These are phyloP conservation scores for Sanguinoderma infundibulare DNA, from an alignment of 1,284 basidiomycete species.

Conservation along the genomic window DNA sequence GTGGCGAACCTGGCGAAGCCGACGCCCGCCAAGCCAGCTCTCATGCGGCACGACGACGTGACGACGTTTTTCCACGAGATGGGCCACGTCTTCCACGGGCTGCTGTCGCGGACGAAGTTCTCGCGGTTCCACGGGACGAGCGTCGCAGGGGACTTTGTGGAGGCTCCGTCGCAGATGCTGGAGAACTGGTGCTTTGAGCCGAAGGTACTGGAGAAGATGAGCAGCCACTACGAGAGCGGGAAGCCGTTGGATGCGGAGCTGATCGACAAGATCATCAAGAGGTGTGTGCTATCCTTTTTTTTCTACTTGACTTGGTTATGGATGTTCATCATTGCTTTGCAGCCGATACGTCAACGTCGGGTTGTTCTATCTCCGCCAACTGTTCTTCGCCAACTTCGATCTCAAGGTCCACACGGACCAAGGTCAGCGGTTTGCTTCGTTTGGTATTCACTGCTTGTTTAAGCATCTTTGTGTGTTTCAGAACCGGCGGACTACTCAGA, in stretches of 20 bases:
- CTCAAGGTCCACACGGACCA: slow-evolving; percentile 76
- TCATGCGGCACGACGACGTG: slow-evolving; percentile 83
- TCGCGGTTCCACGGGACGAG: slow-evolving; percentile 81
- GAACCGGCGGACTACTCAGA: slow-evolving; percentile 69
- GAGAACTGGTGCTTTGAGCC: slow-evolving; percentile 93
- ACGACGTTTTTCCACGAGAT: slow-evolving; percentile 85
- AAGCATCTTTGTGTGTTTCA: slow-evolving; percentile 30
- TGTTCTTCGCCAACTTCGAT: slow-evolving; percentile 84
- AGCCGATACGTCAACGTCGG: slow-evolving; percentile 84
- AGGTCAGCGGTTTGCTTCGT: slow-evolving; percentile 40
- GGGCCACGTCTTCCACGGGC: slow-evolving; percentile 88
- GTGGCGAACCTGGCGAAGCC: slow-evolving; percentile 88
- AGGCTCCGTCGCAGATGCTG: slow-evolving; percentile 88
- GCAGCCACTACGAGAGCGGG: slow-evolving; percentile 77
- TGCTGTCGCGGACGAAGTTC: slow-evolving; percentile 75
- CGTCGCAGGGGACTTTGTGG: slow-evolving; percentile 84
- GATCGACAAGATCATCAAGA: slow-evolving; percentile 80
- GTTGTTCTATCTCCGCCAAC: slow-evolving; percentile 78
- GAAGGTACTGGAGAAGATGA: slow-evolving; percentile 74
- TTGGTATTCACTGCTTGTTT: neutral
- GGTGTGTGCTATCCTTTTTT: slow-evolving; percentile 47
- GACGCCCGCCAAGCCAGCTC: slow-evolving; percentile 77
- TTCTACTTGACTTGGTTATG: neutral
- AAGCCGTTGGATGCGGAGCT: slow-evolving; percentile 75
- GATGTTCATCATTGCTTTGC: slow-evolving; percentile 1